These are phyloP conservation scores for Pharus latifolius DNA, from an alignment of 176 grass and related monocot species.

Conservation along the genomic window DNA sequence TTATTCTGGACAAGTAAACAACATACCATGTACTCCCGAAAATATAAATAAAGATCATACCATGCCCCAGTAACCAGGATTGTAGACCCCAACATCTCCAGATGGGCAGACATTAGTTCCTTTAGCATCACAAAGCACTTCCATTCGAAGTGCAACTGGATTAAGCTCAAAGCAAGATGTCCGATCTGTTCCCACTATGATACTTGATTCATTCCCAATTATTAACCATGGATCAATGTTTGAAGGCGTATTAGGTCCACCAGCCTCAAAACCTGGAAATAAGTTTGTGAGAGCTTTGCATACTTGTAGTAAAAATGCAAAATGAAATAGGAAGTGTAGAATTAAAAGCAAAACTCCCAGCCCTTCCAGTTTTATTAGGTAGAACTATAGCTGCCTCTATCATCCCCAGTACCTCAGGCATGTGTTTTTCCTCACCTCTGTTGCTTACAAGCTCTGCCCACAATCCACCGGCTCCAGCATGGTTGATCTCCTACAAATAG, in stretches of 20 bases:
- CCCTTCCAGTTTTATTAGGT: neutral
- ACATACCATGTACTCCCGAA: neutral
- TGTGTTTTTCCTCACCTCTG: constrained; percentile 44
- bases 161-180: constrained; percentile 66
- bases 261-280: constrained; percentile 75
- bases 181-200: constrained; percentile 57
- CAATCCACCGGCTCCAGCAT: constrained; percentile 86
- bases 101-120: constrained; percentile 47
- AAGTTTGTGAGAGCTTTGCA: neutral
- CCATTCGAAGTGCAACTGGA: constrained; percentile 67
- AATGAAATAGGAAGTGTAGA: neutral
- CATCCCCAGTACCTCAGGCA: neutral
- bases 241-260: constrained; percentile 83
- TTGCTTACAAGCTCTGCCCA: constrained; percentile 93
- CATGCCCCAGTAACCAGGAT: constrained; percentile 97
- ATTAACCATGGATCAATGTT: constrained; percentile 79
- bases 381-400: neutral
- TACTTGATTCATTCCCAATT: constrained; percentile 63
- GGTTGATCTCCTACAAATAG: constrained; percentile 77
- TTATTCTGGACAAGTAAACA: neutral
- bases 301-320: neutral
- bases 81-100: constrained; percentile 78
- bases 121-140: constrained; percentile 59
- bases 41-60: constrained; percentile 31
- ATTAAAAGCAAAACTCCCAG: neutral